Evolutionary conservation across 768 basidiomycete species (phyloP).

Genomic region (Albatrellus ellisii): DNA sequence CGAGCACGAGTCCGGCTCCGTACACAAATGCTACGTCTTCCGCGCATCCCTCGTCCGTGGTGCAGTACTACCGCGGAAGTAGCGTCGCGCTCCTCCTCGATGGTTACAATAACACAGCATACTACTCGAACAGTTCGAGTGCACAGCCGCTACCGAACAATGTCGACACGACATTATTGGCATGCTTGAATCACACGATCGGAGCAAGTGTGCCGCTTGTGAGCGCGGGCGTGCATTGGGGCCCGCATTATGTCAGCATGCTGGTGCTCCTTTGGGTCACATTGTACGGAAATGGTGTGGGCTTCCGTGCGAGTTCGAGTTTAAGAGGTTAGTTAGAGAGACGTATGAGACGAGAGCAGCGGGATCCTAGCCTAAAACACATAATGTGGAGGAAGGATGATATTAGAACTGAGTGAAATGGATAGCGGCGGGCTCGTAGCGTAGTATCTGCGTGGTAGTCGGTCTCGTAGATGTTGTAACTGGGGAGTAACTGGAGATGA

Average conservation of each 20-base stretch:
- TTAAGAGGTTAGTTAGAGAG: too few relatives aligned
- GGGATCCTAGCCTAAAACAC: too few relatives aligned
- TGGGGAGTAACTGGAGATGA: too few relatives aligned
- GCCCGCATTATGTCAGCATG: background rate
- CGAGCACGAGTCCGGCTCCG: constrained; percentile 7
- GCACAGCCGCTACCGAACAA: constrained; percentile 34
- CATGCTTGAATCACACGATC: constrained; percentile 53
- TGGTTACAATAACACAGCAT: constrained; percentile 19
- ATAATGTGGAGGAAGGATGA: too few relatives aligned
- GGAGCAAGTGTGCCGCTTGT: constrained; percentile 46
- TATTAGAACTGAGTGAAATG: too few relatives aligned
- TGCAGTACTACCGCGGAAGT: constrained; percentile 18
- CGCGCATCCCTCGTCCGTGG: constrained; percentile 16
- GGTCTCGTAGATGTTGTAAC: too few relatives aligned
- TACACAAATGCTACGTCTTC: constrained; percentile 5
- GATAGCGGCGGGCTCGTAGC: too few relatives aligned
- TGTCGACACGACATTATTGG: constrained; percentile 35
- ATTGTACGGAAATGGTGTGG: too few relatives aligned
- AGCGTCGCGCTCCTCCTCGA: constrained; percentile 16
- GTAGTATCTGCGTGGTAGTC: too few relatives aligned
- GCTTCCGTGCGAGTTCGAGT: too few relatives aligned
- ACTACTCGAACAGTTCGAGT: too few relatives aligned
- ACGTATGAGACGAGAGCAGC: too few relatives aligned
- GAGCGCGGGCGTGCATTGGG: constrained; percentile 6
- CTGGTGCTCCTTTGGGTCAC: background rate